Base-by-base conservation (phyloP, 805 yeast species). In the Jamesozyma spencerorum region DNA sequence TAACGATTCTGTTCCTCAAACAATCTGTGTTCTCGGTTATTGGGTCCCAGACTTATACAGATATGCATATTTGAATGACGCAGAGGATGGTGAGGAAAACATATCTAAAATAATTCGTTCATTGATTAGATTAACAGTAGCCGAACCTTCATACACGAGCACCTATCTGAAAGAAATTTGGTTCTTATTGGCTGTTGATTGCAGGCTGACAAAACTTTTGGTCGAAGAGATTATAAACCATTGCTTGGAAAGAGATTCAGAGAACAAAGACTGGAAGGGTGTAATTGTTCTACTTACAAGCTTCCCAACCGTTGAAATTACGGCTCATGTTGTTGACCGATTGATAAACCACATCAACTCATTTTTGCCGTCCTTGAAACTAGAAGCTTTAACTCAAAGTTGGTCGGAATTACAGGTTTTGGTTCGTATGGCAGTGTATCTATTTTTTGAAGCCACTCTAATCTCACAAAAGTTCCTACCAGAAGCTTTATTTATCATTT, bases 231-330 rank as follows among this genome's bases (percentile, higher is more conserved):
- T 83, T 18, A 74, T 85, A 5, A 74, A 79, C 2, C 80, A 79
- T 46, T 81, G 87, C 1, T 71, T 84, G 48, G 92, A 83, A 47
- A 75, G 80, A 52, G 82, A 81, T 48, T 79, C 85, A n/a, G 85
- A 81, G 48, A 82, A 80, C 3, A 72, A 75, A 30, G 78, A 72
- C 36, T 83, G 85, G 85, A 69, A 71, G 15, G 74, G 71, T 36
- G 71, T 79, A 5, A 70, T 81, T 2, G 70, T 81, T 1, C 68
- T 81, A n/a, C 64, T 85, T 47, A 71, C 81, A 1, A 59, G 75
- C 12, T 65, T 75, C 18, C 87, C 94, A 3, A 78, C 90, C 1
- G 66, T 79, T n/a, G 85, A 79, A 47, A 68, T 84, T 2, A 79
- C 86, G 51, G 80, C 85, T 6, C 70, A 74, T 38, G 72, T 85